Percentiles rank a stretch among this genome's conserved stretches.
These are phyloP conservation scores for Aspergillus thermomutatus DNA, from an alignment of 2,329 filamentous ascomycete genomes.

Conservation along the genomic window DNA sequence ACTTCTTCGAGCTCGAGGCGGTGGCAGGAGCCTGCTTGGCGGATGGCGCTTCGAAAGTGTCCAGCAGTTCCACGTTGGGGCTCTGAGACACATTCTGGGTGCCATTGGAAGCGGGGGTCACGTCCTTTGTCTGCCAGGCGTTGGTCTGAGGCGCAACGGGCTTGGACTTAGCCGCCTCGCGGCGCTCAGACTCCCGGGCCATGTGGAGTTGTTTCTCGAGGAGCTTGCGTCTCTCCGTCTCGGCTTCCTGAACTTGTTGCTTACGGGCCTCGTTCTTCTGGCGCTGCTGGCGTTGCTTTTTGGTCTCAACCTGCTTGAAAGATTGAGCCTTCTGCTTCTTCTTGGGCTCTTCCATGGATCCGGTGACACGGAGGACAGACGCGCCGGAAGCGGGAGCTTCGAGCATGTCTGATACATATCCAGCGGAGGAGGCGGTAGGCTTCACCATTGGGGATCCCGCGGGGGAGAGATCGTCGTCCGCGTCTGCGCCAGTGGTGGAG, in stretches of 20 bases:
- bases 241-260: conserved; percentile 69
- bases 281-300: conserved; percentile 93
- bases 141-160: conserved; percentile 46
- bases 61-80: conserved; percentile 33
- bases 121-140: conserved; percentile 51
- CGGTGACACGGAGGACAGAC: conserved; percentile 74
- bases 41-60: conserved; percentile 38
- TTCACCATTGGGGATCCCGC: conserved; percentile 61
- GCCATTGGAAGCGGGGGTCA: conserved; percentile 21
- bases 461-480: conserved; percentile 75
- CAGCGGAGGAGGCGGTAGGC: conserved; percentile 43
- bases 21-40: conserved; percentile 13
- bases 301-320: conserved; percentile 70
- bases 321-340: conserved; percentile 60
- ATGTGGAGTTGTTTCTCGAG: conserved; percentile 80
- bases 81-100: conserved; percentile 15
- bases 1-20: conserved; percentile 34
- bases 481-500: conserved; percentile 70
- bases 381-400: conserved; percentile 67
- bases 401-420: conserved; percentile 87
- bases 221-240: conserved; percentile 71
- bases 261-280: conserved; percentile 83
- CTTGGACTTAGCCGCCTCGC: conserved; percentile 57
- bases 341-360: conserved; percentile 54
- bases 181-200: conserved; percentile 79